Evolutionary conservation across 2,329 filamentous ascomycete genomes (phyloP).

Genomic region (Xylaria sp.): DNA sequence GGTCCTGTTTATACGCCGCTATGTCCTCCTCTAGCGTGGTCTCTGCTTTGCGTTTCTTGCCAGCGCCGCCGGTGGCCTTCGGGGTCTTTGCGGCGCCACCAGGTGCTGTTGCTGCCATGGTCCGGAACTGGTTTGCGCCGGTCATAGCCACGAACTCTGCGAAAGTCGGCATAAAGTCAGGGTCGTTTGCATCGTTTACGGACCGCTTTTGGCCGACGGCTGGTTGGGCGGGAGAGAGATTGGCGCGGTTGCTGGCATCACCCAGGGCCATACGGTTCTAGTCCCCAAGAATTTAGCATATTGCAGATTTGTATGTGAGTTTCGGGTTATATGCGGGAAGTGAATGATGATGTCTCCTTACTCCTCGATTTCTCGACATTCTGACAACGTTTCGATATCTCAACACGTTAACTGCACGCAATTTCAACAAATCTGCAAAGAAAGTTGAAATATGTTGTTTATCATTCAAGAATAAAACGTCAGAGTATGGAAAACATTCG

Average conservation of each 20-base stretch:
- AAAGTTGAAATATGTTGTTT: background rate
- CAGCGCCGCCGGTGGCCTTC: background rate
- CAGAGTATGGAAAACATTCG: background rate
- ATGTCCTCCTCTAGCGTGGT: constrained; percentile 45
- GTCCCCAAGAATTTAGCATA: background rate
- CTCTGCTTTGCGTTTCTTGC: constrained; percentile 46
- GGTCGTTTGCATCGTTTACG: background rate
- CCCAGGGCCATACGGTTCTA: constrained; percentile 8
- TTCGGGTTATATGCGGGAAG: background rate
- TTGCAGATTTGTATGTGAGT: background rate
- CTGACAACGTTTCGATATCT: background rate
- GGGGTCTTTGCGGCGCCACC: background rate
- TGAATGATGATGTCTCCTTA: background rate
- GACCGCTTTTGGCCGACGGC: constrained; percentile 1
- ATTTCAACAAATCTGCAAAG: background rate
- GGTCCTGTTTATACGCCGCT: constrained; percentile 45
- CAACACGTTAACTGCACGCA: background rate
- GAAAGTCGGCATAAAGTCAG: background rate
- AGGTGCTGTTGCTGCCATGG: background rate
- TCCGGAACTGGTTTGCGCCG: background rate
- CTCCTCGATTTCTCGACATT: constrained; percentile 18
- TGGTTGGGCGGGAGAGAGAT: constrained; percentile 7
- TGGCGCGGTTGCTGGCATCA: constrained; percentile 27
- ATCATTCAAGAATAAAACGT: background rate
- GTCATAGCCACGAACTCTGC: constrained; percentile 9